These are phyloP conservation scores for Malassezia equina DNA, from an alignment of 1,284 basidiomycete genomes.

Conservation along the genomic window DNA sequence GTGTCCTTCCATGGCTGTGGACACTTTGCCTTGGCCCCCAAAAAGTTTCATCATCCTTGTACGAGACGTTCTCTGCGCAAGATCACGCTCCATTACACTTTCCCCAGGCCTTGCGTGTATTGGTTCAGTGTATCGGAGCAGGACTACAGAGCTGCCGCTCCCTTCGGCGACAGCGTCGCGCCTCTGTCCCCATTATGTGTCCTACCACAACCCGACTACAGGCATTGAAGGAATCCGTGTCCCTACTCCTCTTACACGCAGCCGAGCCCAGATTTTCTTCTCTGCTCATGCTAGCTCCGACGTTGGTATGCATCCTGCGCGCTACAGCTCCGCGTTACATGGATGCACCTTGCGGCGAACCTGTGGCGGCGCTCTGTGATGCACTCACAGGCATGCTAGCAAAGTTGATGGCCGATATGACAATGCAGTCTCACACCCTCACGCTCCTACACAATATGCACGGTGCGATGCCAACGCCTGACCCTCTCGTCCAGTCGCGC, in stretches of 20 bases:
- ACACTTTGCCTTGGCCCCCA: constrained; percentile 55
- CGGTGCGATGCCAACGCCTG: constrained; percentile 13
- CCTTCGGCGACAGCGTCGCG: neutral
- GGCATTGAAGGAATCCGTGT: constrained; percentile 22
- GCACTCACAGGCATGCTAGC: constrained; percentile 22
- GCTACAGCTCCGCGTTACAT: constrained; percentile 15
- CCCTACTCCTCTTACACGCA: constrained; percentile 22
- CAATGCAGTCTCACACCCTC: constrained; percentile 22
- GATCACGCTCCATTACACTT: neutral
- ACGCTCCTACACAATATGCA: constrained; percentile 12
- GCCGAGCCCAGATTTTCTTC: constrained; percentile 12
- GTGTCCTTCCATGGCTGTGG: constrained; percentile 57
- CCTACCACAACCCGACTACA: neutral
- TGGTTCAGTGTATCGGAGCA: constrained; percentile 27
- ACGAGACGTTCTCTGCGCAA: constrained; percentile 54
- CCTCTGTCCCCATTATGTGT: neutral
- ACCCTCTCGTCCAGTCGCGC: constrained; percentile 13
- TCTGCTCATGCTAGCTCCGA: constrained; percentile 34
- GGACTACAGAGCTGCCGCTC: constrained; percentile 16
- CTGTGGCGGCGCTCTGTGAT: neutral
- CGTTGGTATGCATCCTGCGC: constrained; percentile 31
- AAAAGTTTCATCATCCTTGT: constrained; percentile 53
- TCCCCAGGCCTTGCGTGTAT: constrained; percentile 27
- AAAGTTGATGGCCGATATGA: constrained; percentile 18
- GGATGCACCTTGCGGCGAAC: neutral